A percentile compares a stretch with the other conserved stretches of the same genome.
phyloP scores from a whole-genome alignment of 768 basidiomycete species.

The Aureoboletus auriporus region DNA sequence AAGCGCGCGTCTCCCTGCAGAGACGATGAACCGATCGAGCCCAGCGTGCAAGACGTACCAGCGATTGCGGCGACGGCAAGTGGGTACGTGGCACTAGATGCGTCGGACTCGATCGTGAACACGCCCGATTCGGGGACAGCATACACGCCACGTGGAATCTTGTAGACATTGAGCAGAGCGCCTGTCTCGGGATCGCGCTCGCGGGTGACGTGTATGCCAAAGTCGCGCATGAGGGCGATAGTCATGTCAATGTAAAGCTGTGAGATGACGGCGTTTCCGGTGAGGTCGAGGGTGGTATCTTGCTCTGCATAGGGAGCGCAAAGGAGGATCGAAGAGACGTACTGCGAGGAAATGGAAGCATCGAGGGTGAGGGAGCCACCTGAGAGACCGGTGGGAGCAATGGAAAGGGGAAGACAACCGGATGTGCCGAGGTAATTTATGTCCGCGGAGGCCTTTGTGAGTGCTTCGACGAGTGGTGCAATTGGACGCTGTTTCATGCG shows the following conservation, averaged over 20 bases:
- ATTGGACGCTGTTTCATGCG: constrained; percentile 99
- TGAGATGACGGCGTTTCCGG: constrained; percentile 93
- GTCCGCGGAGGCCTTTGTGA: constrained; percentile 71
- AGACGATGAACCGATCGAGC: constrained; percentile 85
- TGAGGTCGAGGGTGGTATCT: constrained; percentile 84
- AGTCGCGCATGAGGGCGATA: constrained; percentile 93
- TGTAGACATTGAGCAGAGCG: constrained; percentile 71
- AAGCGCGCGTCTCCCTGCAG: constrained; percentile 98
- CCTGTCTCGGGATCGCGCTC: constrained; percentile 57
- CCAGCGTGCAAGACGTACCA: constrained; percentile 91
- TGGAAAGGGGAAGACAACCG: constrained; percentile 87
- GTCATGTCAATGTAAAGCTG: constrained; percentile 99
- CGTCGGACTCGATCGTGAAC: constrained; percentile 94
- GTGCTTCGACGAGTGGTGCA: constrained; percentile 89
- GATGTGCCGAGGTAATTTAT: constrained; percentile 75
- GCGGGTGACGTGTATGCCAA: constrained; percentile 76
- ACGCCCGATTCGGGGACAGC: constrained; percentile 55
- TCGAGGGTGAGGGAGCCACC: constrained; percentile 84
- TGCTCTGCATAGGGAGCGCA: constrained; percentile 91
- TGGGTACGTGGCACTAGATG: constrained; percentile 94
- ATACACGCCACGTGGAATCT: constrained; percentile 80
- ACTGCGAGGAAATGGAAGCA: constrained; percentile 95
- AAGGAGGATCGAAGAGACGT: constrained; percentile 94
- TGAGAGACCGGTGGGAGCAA: constrained; percentile 75
- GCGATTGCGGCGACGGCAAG: constrained; percentile 96